A percentile compares a stretch with the other conserved stretches of the same genome.
Evolutionary conservation across 2,329 filamentous ascomycete species (phyloP).

Genomic region (Phaeosphaeriaceae sp.): DNA sequence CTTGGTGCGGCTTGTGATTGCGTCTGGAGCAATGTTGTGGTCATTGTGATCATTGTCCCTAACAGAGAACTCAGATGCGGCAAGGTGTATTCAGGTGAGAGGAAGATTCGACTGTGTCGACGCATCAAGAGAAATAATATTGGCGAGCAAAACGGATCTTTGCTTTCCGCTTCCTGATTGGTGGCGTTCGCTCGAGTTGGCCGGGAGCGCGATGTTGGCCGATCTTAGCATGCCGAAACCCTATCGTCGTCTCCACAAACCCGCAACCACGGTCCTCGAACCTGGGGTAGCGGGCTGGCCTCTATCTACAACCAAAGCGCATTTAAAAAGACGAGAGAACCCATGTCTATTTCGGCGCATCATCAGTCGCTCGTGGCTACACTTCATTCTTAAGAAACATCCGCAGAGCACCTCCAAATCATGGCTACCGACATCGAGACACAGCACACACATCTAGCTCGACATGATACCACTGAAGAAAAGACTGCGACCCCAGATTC

Average conservation of each 20-base stretch:
- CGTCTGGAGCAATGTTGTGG: background rate
- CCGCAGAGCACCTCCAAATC: background rate
- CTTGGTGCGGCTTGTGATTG: background rate
- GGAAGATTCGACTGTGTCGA: background rate
- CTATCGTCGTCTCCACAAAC: constrained; percentile 4
- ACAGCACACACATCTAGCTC: constrained; percentile 3
- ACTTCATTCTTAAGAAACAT: too few relatives aligned
- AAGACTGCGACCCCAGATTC: constrained; percentile 1
- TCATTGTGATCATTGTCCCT: background rate
- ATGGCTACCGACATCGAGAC: constrained; percentile 10
- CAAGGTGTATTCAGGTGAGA: background rate
- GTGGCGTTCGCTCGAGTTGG: constrained; percentile 4
- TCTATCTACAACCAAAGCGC: constrained; percentile 4
- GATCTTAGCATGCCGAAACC: constrained; percentile 7
- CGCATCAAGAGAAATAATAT: background rate
- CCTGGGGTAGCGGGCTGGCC: constrained; percentile 5
- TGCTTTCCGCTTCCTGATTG: constrained; percentile 2
- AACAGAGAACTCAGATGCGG: background rate
- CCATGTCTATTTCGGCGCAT: background rate
- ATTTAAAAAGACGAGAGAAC: constrained; percentile 7
- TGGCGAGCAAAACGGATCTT: background rate
- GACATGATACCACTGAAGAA: constrained; percentile 6
- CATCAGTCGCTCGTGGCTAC: background rate
- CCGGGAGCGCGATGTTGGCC: constrained; percentile 5
- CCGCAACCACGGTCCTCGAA: constrained; percentile 1